A percentile compares a stretch with the other conserved stretches of the same genome.
These are phyloP conservation scores for Exophiala mesophila DNA, from an alignment of 2,329 filamentous ascomycete species.

Conservation along the genomic window DNA sequence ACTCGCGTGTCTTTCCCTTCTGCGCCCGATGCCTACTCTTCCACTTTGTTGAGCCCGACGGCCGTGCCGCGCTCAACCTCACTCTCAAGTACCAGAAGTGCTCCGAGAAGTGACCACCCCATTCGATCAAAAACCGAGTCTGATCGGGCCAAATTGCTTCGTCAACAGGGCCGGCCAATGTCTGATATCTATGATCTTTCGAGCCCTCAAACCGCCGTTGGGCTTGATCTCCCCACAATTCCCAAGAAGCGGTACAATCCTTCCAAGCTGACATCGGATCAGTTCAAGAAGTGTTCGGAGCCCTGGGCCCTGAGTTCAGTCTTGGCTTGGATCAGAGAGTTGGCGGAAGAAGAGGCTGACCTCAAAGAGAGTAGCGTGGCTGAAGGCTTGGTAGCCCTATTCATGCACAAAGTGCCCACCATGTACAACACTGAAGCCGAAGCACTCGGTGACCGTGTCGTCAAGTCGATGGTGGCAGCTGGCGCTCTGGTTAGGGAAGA, in stretches of 20 bases:
- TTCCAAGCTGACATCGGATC: conserved; percentile 70
- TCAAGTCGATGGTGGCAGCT: conserved; percentile 72
- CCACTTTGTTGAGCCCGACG: conserved; percentile 40
- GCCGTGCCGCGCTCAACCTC: conserved; percentile 71
- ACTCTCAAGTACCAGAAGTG: conserved; percentile 73
- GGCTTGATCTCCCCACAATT: conserved; percentile 78
- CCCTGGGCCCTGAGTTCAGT: conserved; percentile 93
- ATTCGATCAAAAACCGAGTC: conserved; percentile 92
- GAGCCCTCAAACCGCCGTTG: conserved; percentile 48
- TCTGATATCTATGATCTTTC: conserved; percentile 50
- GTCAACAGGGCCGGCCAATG: conserved; percentile 50
- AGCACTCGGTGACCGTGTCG: conserved; percentile 70
- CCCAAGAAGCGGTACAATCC: conserved; percentile 83
- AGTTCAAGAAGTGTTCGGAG: conserved; percentile 79
- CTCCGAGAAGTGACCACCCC: conserved; percentile 73
- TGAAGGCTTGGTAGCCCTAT: conserved; percentile 81
- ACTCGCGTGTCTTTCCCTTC: conserved; percentile 32
- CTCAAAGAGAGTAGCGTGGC: conserved; percentile 78
- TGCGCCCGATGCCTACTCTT: conserved; percentile 50
- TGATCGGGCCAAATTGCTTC: conserved; percentile 54
- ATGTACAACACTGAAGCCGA: conserved; percentile 99
- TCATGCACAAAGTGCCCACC: conserved; percentile 90
- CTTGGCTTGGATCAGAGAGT: conserved; percentile 75
- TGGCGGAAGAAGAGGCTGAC: conserved; percentile 88
- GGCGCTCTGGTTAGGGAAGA: conserved; percentile 80